These are phyloP conservation scores for Ascobolus immersus DNA, from an alignment of 495 filamentous ascomycete species.

Conservation along the genomic window DNA sequence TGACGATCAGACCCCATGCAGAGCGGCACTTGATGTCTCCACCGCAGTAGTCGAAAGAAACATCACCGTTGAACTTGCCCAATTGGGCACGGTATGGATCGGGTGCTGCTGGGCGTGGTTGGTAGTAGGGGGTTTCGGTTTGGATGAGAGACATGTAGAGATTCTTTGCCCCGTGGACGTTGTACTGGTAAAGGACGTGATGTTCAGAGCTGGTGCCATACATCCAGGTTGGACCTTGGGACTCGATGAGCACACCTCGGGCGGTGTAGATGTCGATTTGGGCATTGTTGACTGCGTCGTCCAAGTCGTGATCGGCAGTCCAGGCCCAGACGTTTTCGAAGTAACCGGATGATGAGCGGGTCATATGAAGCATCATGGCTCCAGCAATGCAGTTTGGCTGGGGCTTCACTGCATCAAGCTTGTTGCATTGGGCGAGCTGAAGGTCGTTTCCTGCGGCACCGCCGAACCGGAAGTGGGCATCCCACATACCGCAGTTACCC, in stretches of 20 bases:
- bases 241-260: slow-evolving; percentile 37
- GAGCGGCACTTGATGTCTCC: slow-evolving; percentile 28
- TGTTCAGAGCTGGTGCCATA: slow-evolving; percentile 57
- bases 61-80: slow-evolving; percentile 28
- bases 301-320: slow-evolving; percentile 32
- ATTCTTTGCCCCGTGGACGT: slow-evolving; percentile 40
- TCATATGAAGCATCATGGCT: slow-evolving; percentile 27
- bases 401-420: slow-evolving; percentile 15
- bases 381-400: slow-evolving; percentile 29
- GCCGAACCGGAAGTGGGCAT: slow-evolving; percentile 31
- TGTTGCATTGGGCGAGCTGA: slow-evolving; percentile 10
- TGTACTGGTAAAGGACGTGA: slow-evolving; percentile 57
- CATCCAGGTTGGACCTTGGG: slow-evolving; percentile 29
- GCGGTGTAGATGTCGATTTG: slow-evolving; percentile 50
- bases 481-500: slow-evolving; percentile 33
- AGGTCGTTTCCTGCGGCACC: slow-evolving; percentile 25
- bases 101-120: slow-evolving; percentile 4
- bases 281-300: slow-evolving; percentile 29
- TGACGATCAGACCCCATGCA: slow-evolving; percentile 39
- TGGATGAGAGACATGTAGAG: slow-evolving; percentile 55
- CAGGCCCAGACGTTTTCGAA: slow-evolving; percentile 38
- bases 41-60: slow-evolving; percentile 26
- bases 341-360: slow-evolving; percentile 23
- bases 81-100: slow-evolving; percentile 13
- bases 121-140: slow-evolving; percentile 45